Conservation (phyloP, 2,329 filamentous ascomycete species). For the Botrytis sinoallii region DNA sequence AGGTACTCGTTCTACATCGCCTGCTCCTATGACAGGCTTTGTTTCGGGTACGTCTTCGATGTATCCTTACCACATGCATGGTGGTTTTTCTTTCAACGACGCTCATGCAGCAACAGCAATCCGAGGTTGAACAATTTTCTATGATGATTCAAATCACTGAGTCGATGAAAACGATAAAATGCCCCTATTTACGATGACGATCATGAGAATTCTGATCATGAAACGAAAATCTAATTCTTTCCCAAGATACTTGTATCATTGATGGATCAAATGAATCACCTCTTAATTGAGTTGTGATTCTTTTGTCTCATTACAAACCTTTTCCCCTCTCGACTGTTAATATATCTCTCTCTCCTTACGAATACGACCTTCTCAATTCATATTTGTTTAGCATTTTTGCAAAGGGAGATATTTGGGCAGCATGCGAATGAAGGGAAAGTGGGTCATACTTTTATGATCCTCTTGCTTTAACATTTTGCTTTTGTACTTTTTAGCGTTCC, state of each 20-base stretch:
- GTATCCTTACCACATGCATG: slow-evolving; percentile 37
- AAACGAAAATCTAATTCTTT: slow-evolving; percentile 2
- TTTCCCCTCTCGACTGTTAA: slow-evolving; percentile 3
- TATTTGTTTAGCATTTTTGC: slow-evolving; percentile 17
- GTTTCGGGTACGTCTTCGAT: slow-evolving; percentile 46
- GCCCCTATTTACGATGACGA: slow-evolving; percentile 8
- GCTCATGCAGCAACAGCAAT: slow-evolving; percentile 40
- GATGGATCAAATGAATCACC: neutral
- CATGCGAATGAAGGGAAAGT: slow-evolving; percentile 12
- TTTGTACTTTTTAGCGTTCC: slow-evolving; percentile 16
- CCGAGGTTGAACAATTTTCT: slow-evolving; percentile 32
- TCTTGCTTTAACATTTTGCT: slow-evolving; percentile 12
- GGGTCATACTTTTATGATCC: neutral
- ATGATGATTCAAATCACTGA: neutral
- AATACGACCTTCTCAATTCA: slow-evolving; percentile 10
- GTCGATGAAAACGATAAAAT: neutral
- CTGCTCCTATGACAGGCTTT: slow-evolving; percentile 47
- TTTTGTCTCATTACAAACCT: neutral
- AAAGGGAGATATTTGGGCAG: slow-evolving; percentile 12
- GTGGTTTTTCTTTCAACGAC: slow-evolving; percentile 38
- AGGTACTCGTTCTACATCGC: slow-evolving; percentile 43
- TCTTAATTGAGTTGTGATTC: slow-evolving; percentile 2
- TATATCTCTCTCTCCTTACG: slow-evolving; percentile 2
- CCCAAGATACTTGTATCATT: neutral
- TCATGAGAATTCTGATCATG: slow-evolving; percentile 4